These are phyloP conservation scores for Pholiota molesta DNA, from an alignment of 768 basidiomycete genomes.

Conservation along the genomic window DNA sequence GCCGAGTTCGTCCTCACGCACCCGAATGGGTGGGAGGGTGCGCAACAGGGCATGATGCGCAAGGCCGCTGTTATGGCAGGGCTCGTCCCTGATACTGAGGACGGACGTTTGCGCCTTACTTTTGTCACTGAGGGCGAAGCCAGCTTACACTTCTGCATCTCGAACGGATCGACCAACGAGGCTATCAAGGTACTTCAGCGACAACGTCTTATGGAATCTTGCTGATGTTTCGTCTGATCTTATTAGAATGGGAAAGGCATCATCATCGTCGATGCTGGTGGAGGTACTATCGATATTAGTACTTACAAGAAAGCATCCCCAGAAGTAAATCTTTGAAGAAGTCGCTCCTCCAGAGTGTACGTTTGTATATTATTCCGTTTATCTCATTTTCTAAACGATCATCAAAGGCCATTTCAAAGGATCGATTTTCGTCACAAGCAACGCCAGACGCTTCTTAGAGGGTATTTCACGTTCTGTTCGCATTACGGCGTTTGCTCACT, in stretches of 20 bases:
- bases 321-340: conserved; percentile 43
- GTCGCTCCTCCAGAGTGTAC: conserved; percentile 48
- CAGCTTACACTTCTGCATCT: conserved; percentile 58
- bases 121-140: conserved; percentile 72
- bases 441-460: conserved; percentile 39
- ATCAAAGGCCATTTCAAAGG: conserved; percentile 38
- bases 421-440: conserved; percentile 49
- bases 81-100: conserved; percentile 43
- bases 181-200: conserved; percentile 30
- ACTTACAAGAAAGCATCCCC: conserved; percentile 48
- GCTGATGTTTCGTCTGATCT: background rate
- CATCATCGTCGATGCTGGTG: conserved; percentile 63
- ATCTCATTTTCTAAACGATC: background rate
- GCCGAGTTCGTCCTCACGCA: conserved; percentile 60
- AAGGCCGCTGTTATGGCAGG: conserved; percentile 54
- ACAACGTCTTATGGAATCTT: background rate
- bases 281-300: conserved; percentile 66
- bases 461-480: conserved; percentile 28
- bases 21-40: conserved; percentile 69
- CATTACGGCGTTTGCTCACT: background rate
- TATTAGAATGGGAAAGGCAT: conserved; percentile 47
- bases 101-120: conserved; percentile 45
- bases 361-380: background rate
- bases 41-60: conserved; percentile 60
- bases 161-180: conserved; percentile 45